Conservation (phyloP, 257 asterid species). For the Solanum microdontum region DNA sequence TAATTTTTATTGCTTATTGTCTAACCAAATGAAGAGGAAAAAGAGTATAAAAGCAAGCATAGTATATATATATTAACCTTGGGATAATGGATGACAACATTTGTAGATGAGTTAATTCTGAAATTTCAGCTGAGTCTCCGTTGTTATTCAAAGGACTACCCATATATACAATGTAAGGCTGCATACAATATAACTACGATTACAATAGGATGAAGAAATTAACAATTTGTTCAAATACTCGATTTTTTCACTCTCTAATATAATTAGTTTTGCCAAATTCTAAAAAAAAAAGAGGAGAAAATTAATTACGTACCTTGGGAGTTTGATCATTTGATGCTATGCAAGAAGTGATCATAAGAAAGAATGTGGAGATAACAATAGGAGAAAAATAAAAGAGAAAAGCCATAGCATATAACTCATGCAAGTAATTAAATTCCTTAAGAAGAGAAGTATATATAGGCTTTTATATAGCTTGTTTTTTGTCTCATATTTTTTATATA, state of each 20-base stretch:
- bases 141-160: conserved; percentile 38
- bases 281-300: background rate
- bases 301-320: background rate
- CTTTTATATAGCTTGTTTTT: background rate
- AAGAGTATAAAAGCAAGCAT: background rate
- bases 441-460: background rate
- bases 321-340: background rate
- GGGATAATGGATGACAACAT: conserved; percentile 49
- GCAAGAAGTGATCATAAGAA: background rate
- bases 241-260: background rate
- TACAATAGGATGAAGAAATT: background rate
- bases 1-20: background rate
- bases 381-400: background rate
- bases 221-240: background rate
- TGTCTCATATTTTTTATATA: background rate
- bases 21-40: background rate
- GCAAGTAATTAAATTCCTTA: background rate
- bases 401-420: background rate
- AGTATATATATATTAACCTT: conserved; percentile 19
- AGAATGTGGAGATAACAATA: background rate
- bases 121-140: conserved; percentile 6
- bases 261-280: background rate
- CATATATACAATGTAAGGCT: conserved; percentile 72
- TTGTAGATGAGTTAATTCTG: conserved; percentile 26
- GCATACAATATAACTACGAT: conserved; percentile 3